Conservation (phyloP, 2,329 filamentous ascomycete species). For the Calonectria hawksworthii region DNA sequence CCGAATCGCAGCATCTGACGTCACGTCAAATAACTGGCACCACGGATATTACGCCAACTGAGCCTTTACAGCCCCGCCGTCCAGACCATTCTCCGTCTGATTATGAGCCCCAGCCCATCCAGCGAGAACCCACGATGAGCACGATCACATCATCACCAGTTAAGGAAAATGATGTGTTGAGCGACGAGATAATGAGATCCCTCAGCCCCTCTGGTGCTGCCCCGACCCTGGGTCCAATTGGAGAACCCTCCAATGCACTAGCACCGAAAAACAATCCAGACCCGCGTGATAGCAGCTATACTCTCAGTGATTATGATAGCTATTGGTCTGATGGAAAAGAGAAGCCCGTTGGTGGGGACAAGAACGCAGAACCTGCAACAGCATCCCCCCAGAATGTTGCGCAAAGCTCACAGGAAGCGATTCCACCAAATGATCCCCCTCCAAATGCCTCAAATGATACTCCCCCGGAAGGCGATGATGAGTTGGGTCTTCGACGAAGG, state of each 20-base stretch:
- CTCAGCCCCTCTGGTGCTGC: slow-evolving; percentile 65
- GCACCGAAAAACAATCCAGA: slow-evolving; percentile 34
- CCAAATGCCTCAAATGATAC: slow-evolving; percentile 20
- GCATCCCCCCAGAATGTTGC: not conserved
- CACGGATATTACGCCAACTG: slow-evolving; percentile 56
- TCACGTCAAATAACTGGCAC: slow-evolving; percentile 11
- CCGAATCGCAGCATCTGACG: slow-evolving; percentile 18
- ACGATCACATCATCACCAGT: slow-evolving; percentile 67
- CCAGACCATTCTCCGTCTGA: slow-evolving; percentile 51
- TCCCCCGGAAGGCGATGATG: slow-evolving; percentile 1
- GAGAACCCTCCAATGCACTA: slow-evolving; percentile 34
- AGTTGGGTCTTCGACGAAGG: slow-evolving; percentile 43
- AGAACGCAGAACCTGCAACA: slow-evolving; percentile 15
- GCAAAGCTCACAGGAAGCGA: slow-evolving; percentile 13
- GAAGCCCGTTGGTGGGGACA: slow-evolving; percentile 25
- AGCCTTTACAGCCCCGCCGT: slow-evolving; percentile 61
- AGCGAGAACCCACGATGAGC: slow-evolving; percentile 61
- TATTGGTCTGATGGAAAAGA: slow-evolving; percentile 68
- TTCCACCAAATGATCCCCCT: slow-evolving; percentile 1
- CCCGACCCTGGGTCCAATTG: slow-evolving; percentile 30
- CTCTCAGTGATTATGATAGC: slow-evolving; percentile 76
- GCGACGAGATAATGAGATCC: slow-evolving; percentile 81
- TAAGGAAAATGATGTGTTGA: slow-evolving; percentile 78
- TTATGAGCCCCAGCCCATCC: slow-evolving; percentile 53
- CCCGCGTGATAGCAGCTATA: slow-evolving; percentile 71